Evolutionary conservation across 768 basidiomycete genomes (phyloP), one percentile per base, ranked within the genome.

Genomic region (Chalciporus piperatus): DNA sequence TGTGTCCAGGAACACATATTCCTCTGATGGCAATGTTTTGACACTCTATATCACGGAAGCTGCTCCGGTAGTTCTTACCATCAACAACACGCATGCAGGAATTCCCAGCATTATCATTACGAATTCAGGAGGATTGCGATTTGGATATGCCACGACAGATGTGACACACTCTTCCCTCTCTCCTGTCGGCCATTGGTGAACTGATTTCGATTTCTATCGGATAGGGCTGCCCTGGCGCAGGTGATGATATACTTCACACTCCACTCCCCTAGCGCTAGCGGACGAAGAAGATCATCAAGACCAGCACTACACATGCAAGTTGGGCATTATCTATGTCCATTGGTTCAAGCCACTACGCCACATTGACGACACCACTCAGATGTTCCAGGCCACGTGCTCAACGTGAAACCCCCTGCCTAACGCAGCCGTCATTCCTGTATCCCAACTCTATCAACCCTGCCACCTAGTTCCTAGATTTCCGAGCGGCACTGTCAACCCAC

Each of bases 71-170:
- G 80, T 77, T 9, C 76, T 87, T 33, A 68, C 78, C 6, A 67
- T 82, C 62, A 84, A 87, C 72, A 87, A 87, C 66, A 72, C 80
- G 3, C 80, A 85, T 23, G 76, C 79, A 4, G 65, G 64, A 3
- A 77, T 80, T 43, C 83, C 87, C 30, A 83, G 77, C 56, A 71
- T 89, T 57, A 79, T 87, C 64, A 79, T 90, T 49, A 70, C 74
- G 47, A 84, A 87, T 68, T 78, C 85, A 2, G 85, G 79, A 9
- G 80, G 75, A 12, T 73, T 82, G 59, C 81, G 89, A 45, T 89
- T 83, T 17, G 89, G 90, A 54, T 91, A 91, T 60, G 87, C 90
- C 20, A 91, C 89, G 4, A 59, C 67, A 1, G 87, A 89, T 63
- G 82, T 85, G 57, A 62, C 81, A 64, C 19, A 13, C 14, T 27